These are phyloP conservation scores for Yarrowia sp. DNA, from an alignment of 805 yeast genomes.

Conservation along the genomic window DNA sequence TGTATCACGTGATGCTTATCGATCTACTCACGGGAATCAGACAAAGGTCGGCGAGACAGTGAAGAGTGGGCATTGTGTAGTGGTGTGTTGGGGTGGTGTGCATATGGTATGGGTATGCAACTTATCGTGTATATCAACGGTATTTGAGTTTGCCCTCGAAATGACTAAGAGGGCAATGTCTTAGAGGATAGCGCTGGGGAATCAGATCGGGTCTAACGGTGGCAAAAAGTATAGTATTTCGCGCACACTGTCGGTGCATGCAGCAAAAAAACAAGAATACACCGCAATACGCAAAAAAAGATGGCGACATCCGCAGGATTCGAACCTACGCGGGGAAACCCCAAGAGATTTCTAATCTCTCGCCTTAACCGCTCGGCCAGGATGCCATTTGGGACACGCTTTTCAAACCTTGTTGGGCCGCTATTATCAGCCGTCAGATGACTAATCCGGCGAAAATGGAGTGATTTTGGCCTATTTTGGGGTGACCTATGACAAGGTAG, in stretches of 20 bases:
- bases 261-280: too few species aligned
- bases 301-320: conserved; percentile 27
- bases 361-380: conserved; percentile 27
- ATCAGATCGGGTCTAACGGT: neutral
- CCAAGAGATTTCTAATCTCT: conserved; percentile 27
- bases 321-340: conserved; percentile 27
- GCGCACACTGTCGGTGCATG: too few species aligned
- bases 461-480: too few species aligned
- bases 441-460: neutral
- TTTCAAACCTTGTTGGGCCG: neutral
- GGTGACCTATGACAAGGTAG: too few species aligned
- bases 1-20: neutral
- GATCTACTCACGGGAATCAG: conserved; percentile 63
- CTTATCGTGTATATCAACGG: neutral
- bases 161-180: too few species aligned
- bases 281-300: too few species aligned
- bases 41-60: conserved; percentile 83
- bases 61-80: conserved; percentile 39
- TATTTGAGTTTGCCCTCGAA: neutral
- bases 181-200: too few species aligned
- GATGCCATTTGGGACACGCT: neutral
- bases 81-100: conserved; percentile 8
- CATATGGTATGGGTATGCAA: neutral
- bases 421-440: neutral
- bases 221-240: too few species aligned